Percentiles rank a stretch among this genome's conserved stretches.
phyloP scores from a whole-genome alignment of 805 yeast species.

The Saccharomycopsis guyanensis region DNA sequence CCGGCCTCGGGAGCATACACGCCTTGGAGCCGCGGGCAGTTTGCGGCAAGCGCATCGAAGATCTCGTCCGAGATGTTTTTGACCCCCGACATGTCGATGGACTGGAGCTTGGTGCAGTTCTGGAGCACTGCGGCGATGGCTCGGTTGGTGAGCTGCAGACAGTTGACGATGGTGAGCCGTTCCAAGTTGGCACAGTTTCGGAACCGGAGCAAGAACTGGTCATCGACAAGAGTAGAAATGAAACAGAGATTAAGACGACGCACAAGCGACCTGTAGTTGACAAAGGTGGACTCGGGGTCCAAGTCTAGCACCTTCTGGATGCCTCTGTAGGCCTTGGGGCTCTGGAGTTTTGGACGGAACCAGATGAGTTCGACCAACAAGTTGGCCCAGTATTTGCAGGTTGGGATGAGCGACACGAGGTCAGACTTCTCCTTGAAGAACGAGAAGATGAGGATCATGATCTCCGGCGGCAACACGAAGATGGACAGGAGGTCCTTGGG shows the following conservation, averaged over 20 bases:
- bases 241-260: constrained; percentile 75
- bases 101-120: constrained; percentile 66
- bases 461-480: constrained; percentile 40
- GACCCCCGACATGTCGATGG: constrained; percentile 82
- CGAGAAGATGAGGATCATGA: constrained; percentile 58
- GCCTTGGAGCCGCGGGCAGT: constrained; percentile 79
- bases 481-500: constrained; percentile 14
- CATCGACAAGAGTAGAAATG: constrained; percentile 60
- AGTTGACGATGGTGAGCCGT: constrained; percentile 77
- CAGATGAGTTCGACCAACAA: constrained; percentile 73
- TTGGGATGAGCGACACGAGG: constrained; percentile 53
- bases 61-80: constrained; percentile 62
- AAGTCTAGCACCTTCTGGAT: constrained; percentile 49
- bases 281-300: constrained; percentile 42
- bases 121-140: constrained; percentile 57
- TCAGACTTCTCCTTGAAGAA: constrained; percentile 53
- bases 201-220: constrained; percentile 52
- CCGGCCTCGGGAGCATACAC: constrained; percentile 82
- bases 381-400: constrained; percentile 76
- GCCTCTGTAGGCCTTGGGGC: constrained; percentile 40
- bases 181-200: constrained; percentile 71
- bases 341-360: constrained; percentile 74
- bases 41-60: constrained; percentile 54
- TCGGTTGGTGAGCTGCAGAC: constrained; percentile 51
- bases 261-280: constrained; percentile 62